Evolutionary conservation across 2,329 filamentous ascomycete genomes (phyloP), one percentile per base, ranked within the genome.

Genomic region (Leptosphaerulina australis): DNA sequence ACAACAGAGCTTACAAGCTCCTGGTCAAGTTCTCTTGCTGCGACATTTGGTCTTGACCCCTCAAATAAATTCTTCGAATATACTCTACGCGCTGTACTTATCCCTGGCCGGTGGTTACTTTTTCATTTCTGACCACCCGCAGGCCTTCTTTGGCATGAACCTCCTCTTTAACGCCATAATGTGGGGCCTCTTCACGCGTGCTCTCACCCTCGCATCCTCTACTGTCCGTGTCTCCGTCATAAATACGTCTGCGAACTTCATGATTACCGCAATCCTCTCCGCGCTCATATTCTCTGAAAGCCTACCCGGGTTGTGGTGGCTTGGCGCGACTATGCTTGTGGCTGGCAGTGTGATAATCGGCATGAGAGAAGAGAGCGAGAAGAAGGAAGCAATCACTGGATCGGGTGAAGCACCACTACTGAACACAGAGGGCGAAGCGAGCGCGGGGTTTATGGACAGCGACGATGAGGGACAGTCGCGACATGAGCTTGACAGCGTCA

Each of bases 181-280:
- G 89, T 93, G 89, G 89, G 85, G 87, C 0, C 81, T 93, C 37
- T 93, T 92, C 76, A 93, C 89, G 5, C 82, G 84, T 39, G 89
- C 89, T 43, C 81, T 93, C n/a, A 84, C 88, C 0, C 81, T 83
- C 14, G 88, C 88, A 11, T 81, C 83, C 50, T 91, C 88, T 1
- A 91, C 89, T 7, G 90, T 89, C 0, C 88, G 90, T 66, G 89
- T 92, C 38, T 87, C 84, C 59, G 87, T 93, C 68, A 84, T 93
- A 71, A 93, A 93, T 72, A 92, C 89, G 2, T 90, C 87, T 11
- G 81, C 87, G 48, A 93, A 93, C 74, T 93, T 93, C 71, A 81
- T 93, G 74, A 74, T 91, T 53, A 92, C 89, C 0, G 89, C 89
- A 6, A 58, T 92, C 5, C 77, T 92, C 15, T 88, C 89, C 20